Base-by-base conservation (phyloP, 2,329 filamentous ascomycete species). In the Fusarium temperatum region DNA sequence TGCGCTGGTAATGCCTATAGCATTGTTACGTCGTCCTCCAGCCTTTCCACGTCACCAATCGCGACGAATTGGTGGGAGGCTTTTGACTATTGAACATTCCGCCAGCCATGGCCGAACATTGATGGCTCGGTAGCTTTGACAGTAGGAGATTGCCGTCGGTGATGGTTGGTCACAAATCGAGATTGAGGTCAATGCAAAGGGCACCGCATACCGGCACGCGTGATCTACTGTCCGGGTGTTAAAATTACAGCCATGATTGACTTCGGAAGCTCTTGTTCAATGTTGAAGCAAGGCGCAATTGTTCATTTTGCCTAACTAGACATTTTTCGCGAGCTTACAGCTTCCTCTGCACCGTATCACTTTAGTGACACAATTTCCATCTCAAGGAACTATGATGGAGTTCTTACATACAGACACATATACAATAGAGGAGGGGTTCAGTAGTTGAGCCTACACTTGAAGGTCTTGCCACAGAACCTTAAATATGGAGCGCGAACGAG, bases 281-380 rank as follows among this genome's bases (percentile, higher is more conserved):
- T 3, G 9, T 2, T 36, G 6, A 1, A 24, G 12, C 14, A 17
- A 54, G 13, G 9, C 11, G n/a, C 7, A 28, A 38, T 7, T 10
- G 24, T 2, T 0, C 4, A 13, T 22, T 9, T 17, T 22, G 24
- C 13, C 18, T 13, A 2, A 12, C 14, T 22, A 9, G 22, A 39
- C 51, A n/a, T 4, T 18, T 54, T 12, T 38, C 24, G 10, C 39
- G 18, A 28, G 26, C 26, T 51, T 22, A n/a, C 10, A 6, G 24
- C 15, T 39, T 55, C 15, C 24, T 30, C 51, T 41, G 14, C 10
- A 5, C 11, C 15, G 14, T 2, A 41, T 41, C 15, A 7, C 18
- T 11, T 4, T 2, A 28, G 20, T 39, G 2, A 30, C 17, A 4
- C 24, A 30, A 11, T 30, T 2, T 9, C 5, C 5, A 17, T 17